A percentile compares a stretch with the other conserved stretches of the same genome.
Conservation (phyloP, 805 yeast species). For the Komagataella ulmi region DNA sequence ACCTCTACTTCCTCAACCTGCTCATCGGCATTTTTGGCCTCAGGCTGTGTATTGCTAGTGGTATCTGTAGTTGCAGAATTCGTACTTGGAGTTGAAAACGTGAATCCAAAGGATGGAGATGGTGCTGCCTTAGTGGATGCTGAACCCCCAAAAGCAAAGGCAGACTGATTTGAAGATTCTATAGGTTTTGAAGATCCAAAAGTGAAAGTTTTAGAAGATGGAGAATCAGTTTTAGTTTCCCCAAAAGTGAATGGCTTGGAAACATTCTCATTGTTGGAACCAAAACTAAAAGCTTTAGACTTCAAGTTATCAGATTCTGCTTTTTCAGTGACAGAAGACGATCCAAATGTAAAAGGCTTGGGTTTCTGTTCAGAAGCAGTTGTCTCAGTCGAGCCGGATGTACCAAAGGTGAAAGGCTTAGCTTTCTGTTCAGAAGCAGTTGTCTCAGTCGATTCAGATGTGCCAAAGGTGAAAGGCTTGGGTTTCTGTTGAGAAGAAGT, state of each 20-base stretch:
- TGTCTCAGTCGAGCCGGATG: constrained; percentile 7
- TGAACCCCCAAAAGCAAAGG: not conserved
- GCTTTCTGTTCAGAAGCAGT: not conserved
- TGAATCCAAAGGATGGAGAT: constrained; percentile 12
- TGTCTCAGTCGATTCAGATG: constrained; percentile 7
- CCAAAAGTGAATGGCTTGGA: constrained; percentile 11
- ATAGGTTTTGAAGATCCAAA: constrained; percentile 9
- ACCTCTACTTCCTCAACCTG: constrained; percentile 29
- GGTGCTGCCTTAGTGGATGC: constrained; percentile 1
- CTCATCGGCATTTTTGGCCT: constrained; percentile 14
- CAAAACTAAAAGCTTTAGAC: constrained; percentile 11
- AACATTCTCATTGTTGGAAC: constrained; percentile 5
- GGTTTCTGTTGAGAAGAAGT: not conserved
- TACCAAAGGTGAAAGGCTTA: constrained; percentile 10
- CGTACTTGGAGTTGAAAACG: constrained; percentile 11
- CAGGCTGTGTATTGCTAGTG: constrained; percentile 3
- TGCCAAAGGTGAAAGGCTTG: constrained; percentile 10
- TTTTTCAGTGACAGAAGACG: constrained; percentile 4
- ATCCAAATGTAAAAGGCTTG: constrained; percentile 11
- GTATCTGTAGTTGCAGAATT: constrained; percentile 1
- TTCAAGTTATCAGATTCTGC: not conserved
- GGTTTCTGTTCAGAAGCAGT: not conserved
- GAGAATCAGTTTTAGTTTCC: constrained; percentile 3
- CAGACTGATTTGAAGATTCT: constrained; percentile 2
- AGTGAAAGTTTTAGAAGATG: constrained; percentile 9